A percentile compares a stretch with the other conserved stretches of the same genome.
phyloP scores from a whole-genome alignment of 108 stramenopile species.

The Nannochloropsis salina region DNA sequence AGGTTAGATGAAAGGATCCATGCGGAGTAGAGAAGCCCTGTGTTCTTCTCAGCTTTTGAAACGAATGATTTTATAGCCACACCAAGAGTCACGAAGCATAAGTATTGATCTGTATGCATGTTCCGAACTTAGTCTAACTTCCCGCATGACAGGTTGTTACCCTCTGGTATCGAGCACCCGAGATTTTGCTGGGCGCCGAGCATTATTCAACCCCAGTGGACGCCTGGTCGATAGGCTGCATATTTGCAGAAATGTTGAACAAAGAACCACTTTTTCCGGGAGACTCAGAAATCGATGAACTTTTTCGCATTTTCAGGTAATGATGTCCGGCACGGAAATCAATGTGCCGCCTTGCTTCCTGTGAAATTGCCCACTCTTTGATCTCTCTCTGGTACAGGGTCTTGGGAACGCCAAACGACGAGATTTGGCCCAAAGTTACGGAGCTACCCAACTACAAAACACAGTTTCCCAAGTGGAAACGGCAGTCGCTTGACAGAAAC shows the following conservation, averaged over 20 bases:
- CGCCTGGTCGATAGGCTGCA: constrained; percentile 88
- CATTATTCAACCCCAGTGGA: constrained; percentile 90
- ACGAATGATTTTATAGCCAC: neutral
- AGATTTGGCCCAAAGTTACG: neutral
- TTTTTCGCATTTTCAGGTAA: constrained; percentile 67
- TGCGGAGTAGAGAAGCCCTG: neutral
- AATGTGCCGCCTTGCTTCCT: too few relatives aligned
- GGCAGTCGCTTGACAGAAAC: constrained; percentile 11
- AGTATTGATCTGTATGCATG: neutral
- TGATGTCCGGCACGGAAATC: neutral
- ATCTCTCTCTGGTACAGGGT: neutral
- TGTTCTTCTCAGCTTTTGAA: neutral
- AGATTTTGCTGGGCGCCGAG: constrained; percentile 81
- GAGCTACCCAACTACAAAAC: constrained; percentile 22
- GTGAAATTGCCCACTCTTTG: neutral
- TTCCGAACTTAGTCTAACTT: constrained; percentile 57
- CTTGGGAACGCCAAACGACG: constrained; percentile 2
- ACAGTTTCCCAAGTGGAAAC: constrained; percentile 15
- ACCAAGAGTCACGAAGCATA: neutral
- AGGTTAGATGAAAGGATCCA: constrained; percentile 28
- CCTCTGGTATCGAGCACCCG: constrained; percentile 96
- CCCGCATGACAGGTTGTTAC: constrained; percentile 90
- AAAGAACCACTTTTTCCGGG: constrained; percentile 94
- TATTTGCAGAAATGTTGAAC: constrained; percentile 95
- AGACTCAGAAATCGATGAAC: constrained; percentile 95